Base-by-base conservation (phyloP, 768 basidiomycete species). In the Termitomyces sp. region DNA sequence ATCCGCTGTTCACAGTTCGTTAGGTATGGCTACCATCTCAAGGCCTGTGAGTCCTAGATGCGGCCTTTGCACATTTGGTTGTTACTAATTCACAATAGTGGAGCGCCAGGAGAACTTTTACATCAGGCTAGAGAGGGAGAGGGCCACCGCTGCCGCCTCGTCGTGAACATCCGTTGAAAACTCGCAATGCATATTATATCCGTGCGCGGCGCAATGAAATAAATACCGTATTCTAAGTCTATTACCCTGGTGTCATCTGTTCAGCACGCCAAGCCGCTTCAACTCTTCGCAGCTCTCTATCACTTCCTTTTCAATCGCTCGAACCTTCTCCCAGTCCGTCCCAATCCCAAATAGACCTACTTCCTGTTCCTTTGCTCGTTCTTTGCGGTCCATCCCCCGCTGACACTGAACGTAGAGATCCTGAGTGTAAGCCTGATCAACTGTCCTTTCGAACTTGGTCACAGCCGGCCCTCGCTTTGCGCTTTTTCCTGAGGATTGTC, bases 301-400 rank as follows among this genome's bases (percentile, higher is more conserved):
- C 37, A 77, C 80, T 75, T 95, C 89, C 31, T 71, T 73, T 49
- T 89, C 82, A 52, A 97, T 88, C 62, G 73, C 70, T 68, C 79
- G 77, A 57, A 98, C 89, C 72, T 92, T 91, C 32, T 93, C 88
- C 90, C 91, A 93, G 68, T 98, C 90, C 11, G 93, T 90, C 31
- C 94, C 92, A 53, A 97, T 76, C 5, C 95, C 96, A 69, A 98
- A 95, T 59, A 97, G 71, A 5, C 96, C 96, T 38, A 90, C 71
- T 64, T 93, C 88, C 9, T 82, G 78, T 52, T 95, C 88, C 66
- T 87, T 87, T 59, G 77, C 73, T 59, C 86, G 84, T 65, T 89
- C 80, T 68, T 86, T 87, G 56, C 75, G 68, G 62, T 92, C 86
- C 48, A 84, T 58, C 42, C 85, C 87, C 6, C 78, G 76, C 62